Base-by-base conservation (phyloP, 1,139 yeast species). In the Nakaseomyces bracarensis region DNA sequence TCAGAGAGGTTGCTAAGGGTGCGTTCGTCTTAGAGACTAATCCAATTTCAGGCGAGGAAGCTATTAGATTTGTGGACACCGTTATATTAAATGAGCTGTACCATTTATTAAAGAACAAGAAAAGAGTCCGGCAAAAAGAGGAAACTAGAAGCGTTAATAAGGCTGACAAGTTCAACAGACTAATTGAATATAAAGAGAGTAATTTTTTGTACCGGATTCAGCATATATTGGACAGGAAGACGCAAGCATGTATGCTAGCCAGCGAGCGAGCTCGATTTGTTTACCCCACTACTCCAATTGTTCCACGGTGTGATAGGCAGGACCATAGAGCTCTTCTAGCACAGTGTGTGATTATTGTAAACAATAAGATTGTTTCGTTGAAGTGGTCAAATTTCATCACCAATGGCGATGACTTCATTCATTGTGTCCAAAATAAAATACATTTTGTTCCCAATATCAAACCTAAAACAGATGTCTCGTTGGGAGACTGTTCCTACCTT, bases 401-500 rank as follows among this genome's bases (percentile, higher is more conserved):
- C 35, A 57, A 49, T 37, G 57, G 43, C 63, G 46, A 51, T 4
- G 56, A 51, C 3, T 48, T 67, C 7, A 42, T 55, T 9, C 48
- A 54, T 15, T 82, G 91, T 52, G 54, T 72, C 8, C 63, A 65
- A 30, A 51, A 52, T 0, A 76, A 74, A 46, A 71, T 75, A 40
- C 93, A 82, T 59, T 78, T 68, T 52, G 64, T 82, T 22, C 87
- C 89, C 1, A 68, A 81, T 14, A 61, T 77, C 36, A 72, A 69
- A 41, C 57, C 63, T 16, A 74, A 70, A 43, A 78, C 96, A 0
- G 96, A 89, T 54, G 45, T 63, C 1, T 64, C 70, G 18, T 61
- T 85, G n/a, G 97, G 96, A 1, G 96, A 89, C 60, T 89, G 97
- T 56, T 87, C 96, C 3, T 89, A 89, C 56, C 69, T 89, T 48